These are phyloP conservation scores for Syzygium jambos DNA, from an alignment of 345 rosid genomes.

Conservation along the genomic window DNA sequence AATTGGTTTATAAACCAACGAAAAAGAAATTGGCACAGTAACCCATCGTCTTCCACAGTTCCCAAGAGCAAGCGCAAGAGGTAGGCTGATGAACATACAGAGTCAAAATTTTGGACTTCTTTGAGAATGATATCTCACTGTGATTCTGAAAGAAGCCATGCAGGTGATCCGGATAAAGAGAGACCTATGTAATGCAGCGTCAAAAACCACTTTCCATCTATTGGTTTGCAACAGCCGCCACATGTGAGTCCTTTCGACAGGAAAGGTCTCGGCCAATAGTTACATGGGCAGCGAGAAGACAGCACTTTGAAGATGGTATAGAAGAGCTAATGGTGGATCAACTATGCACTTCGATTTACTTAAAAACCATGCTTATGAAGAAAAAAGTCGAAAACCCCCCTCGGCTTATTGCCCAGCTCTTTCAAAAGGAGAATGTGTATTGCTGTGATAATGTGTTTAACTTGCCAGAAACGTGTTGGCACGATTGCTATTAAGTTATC, in stretches of 20 bases:
- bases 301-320: not conserved
- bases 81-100: slow-evolving; percentile 17
- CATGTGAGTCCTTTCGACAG: not conserved
- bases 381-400: not conserved
- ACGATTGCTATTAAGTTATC: not conserved
- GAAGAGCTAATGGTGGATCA: not conserved
- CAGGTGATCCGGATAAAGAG: slow-evolving; percentile 21
- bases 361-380: not conserved
- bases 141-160: slow-evolving; percentile 11
- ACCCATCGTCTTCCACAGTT: slow-evolving; percentile 47
- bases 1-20: slow-evolving; percentile 92
- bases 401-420: not conserved
- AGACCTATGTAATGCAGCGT: slow-evolving; percentile 3
- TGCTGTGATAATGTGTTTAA: not conserved
- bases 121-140: not conserved
- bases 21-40: slow-evolving; percentile 84
- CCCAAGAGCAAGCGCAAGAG: slow-evolving; percentile 74
- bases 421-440: not conserved
- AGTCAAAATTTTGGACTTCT: not conserved
- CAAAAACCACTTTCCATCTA: not conserved
- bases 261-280: not conserved
- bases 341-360: not conserved
- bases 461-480: not conserved
- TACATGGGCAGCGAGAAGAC: not conserved
- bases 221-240: not conserved